Evolutionary conservation across 306 rosid species (phyloP).

Genomic region (Lathyrus sativus): DNA sequence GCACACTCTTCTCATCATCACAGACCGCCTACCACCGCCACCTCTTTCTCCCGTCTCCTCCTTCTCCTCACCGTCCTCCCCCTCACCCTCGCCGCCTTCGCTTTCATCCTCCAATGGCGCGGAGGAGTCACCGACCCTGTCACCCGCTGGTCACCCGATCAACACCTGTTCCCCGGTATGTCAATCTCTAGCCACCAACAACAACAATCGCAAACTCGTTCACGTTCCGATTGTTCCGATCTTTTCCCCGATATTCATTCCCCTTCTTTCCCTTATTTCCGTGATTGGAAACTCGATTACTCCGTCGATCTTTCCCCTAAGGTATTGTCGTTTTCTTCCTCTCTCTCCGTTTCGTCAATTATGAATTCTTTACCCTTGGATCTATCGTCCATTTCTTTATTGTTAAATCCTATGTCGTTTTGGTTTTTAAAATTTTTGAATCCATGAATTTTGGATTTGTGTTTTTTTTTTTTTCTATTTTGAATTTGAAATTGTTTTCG

Average conservation of each 20-base stretch:
- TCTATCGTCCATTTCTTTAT: neutral
- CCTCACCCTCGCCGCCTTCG: conserved; percentile 70
- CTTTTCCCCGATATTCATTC: conserved; percentile 51
- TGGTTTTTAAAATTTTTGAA: neutral
- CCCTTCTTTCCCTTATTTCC: conserved; percentile 72
- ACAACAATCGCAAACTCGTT: conserved; percentile 1
- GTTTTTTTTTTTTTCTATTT: neutral
- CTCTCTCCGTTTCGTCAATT: no score
- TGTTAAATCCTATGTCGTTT: conserved; percentile 25
- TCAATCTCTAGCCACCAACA: conserved; percentile 35
- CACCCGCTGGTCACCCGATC: conserved; percentile 77
- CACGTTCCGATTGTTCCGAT: conserved; percentile 57
- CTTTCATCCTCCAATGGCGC: conserved; percentile 92
- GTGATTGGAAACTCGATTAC: conserved; percentile 65
- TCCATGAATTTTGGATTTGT: neutral
- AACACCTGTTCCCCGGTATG: conserved; percentile 73
- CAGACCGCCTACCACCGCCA: conserved; percentile 40
- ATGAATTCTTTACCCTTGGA: conserved; percentile 14
- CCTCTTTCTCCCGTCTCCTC: conserved; percentile 56
- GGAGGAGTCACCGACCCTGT: conserved; percentile 82
- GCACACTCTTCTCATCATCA: conserved; percentile 36
- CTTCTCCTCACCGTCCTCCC: conserved; percentile 69
- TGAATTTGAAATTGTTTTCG: neutral
- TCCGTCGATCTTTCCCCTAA: conserved; percentile 70
- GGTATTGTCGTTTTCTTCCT: conserved; percentile 44